Base-by-base conservation (phyloP, 352 stramenopile species). In the Phytophthora podocarpi region DNA sequence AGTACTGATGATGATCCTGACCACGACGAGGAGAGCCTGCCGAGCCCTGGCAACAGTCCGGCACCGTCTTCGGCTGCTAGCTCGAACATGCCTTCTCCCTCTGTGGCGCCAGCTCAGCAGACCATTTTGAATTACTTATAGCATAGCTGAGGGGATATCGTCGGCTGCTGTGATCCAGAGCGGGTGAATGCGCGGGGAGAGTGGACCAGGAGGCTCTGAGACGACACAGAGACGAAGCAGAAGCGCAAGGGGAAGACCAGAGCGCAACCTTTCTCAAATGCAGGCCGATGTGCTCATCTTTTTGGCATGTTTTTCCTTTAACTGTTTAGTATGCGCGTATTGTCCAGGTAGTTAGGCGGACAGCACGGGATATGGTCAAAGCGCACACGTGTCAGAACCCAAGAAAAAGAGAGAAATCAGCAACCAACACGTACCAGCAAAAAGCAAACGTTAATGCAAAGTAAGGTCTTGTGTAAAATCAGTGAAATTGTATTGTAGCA, bases 71-170 rank as follows among this genome's bases (percentile, higher is more conserved):
- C 57, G 21, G 37, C 48, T 43, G 47, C 42, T 5, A 64, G 40
- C 13, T 62, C 53, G 13, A 37, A 46, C 16, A 62, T 55, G 43
- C 46, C 31, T 47, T 69, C 56, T 36, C 48, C 64, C 10, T 53
- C 52, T 18, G 45, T 70, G 16, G 51, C 54, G 13, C 42, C 54
- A 40, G 53, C 56, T 27, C 59, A 73, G 35, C 60, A 76, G 18
- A 34, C 75, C 49, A 59, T 83, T 64, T 74, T 88, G 77, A 85
- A 77, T 72, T 87, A 85, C 72, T 85, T 88, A 84, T 88, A 66
- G 82, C 49, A 55, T 56, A 47, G 50, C 71, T 74, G 36, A 61
- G 12, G 46, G 41, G 40, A 46, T 11, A 21, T 41, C 27, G 4
- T 64, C 40, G 16, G 32, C 34, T 54, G 34, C 47, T 11, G 37